Conservation (phyloP, 306 rosid genomes). For the Ormosia semicastrata region DNA sequence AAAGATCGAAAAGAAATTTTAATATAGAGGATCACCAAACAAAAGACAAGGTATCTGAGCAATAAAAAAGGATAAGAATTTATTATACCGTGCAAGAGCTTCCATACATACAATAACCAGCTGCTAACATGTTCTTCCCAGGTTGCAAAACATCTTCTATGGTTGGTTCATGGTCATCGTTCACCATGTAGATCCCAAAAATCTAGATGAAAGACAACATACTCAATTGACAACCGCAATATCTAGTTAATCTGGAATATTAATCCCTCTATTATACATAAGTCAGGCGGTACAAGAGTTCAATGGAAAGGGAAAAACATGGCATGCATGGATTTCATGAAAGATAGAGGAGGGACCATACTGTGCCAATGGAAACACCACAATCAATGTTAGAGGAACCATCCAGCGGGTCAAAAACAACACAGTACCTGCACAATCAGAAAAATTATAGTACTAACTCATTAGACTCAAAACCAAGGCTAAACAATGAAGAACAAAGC, state of each 20-base stretch:
- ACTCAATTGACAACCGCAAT: slow-evolving; percentile 30
- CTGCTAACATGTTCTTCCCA: slow-evolving; percentile 90
- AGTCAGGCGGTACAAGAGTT: too few relatives aligned
- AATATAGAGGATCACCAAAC: not conserved
- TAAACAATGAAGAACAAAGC: not conserved
- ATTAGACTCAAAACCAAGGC: not conserved
- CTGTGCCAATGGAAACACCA: slow-evolving; percentile 98
- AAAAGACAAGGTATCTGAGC: not conserved
- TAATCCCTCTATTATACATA: not conserved
- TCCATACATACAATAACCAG: slow-evolving; percentile 99
- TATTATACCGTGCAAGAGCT: slow-evolving; percentile 96
- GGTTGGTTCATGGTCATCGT: slow-evolving; percentile 60
- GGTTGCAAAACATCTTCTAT: slow-evolving; percentile 86
- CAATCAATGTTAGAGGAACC: slow-evolving; percentile 80
- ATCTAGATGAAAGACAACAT: slow-evolving; percentile 44
- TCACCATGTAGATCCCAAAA: slow-evolving; percentile 79
- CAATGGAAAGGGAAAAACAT: too few relatives aligned
- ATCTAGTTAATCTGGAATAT: not conserved
- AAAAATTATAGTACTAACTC: too few relatives aligned
- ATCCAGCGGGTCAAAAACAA: slow-evolving; percentile 80
- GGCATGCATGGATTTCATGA: too few relatives aligned
- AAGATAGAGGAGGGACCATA: not conserved
- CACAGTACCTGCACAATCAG: slow-evolving; percentile 65
- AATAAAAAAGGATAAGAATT: not conserved
- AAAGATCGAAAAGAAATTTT: not conserved